Evolutionary conservation across 1,284 basidiomycete species (phyloP), one percentile per base, ranked within the genome.

Genomic region (Schizophyllum commune): DNA sequence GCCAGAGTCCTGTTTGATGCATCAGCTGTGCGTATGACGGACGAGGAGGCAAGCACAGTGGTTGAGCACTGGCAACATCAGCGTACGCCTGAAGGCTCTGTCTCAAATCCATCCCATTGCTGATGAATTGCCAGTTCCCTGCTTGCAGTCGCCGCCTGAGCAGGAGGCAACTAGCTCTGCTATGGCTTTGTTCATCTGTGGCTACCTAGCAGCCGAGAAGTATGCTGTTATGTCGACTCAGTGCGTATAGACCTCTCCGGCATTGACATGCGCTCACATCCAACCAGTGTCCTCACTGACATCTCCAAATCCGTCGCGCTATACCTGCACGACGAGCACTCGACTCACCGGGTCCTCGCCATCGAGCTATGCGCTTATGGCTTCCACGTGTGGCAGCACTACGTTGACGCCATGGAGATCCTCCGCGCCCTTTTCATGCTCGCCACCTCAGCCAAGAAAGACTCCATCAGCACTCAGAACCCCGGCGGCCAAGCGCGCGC

Each of bases 351-450:
- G 20, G 79, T 83, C 0, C 79, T 97, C 1, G 94, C 92, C 0
- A 88, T 98, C 65, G 95, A 98, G 69, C 79, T 98, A 9, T 95
- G 91, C 68, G 88, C 90, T 2, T 86, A 88, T 56, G 95, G 95
- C 0, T 98, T 98, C 72, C 83, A 89, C 53, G 88, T 94, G 54
- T 98, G 95, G 93, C 95, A 96, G 71, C 88, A 95, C 66, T 96
- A 96, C 68, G 83, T 96, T 60, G 96, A 99, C 67, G 88, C 94
- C 0, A 91, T 95, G 77, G 88, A 90, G 63, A 87, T 98, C 61
- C 79, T 99, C 20, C 89, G 96, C 0, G 84, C 88, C 0, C 79
- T 99, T 5, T 97, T 97, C 71, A 81, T 77, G 17, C 81, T 98
- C 17, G 88, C 94, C 0, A 94, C 93, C 7, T 83, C 75, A 56